Base-by-base conservation (phyloP, 345 rosid genomes). In the Psidium friedrichsthalianum region DNA sequence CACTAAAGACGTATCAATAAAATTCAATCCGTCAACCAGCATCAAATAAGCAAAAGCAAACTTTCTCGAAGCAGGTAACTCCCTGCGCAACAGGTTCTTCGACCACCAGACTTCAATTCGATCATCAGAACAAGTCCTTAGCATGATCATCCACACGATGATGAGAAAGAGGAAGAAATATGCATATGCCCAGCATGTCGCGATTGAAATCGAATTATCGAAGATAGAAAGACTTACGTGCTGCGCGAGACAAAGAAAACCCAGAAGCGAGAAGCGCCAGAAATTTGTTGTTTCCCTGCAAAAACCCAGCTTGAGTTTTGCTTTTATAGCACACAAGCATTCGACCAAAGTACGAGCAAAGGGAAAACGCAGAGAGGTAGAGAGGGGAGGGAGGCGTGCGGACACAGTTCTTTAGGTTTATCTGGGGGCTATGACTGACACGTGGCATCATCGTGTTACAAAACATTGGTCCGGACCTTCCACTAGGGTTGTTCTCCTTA, bases 141-240 rank as follows among this genome's bases (percentile, higher is more conserved):
- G 40, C 80, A 9, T 42, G 80, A 36, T 78, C 85, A 29, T 52
- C 14, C 32, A 8, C 57, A 83, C 82, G 74, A 7, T 21, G 83
- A 49, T 32, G 18, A 24, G 51, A 61, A 29, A 64, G 76, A 64
- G 42, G 42, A 7, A 49, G 40, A 20, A 78, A 51, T 21, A 36
- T 69, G 80, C 80, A 20, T 12, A 55, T 47, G 24, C 51, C n/a
- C 69, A 22, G n/a, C 15, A 59, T 36, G 44, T 47, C 32, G 29
- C 51, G 27, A 11, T 8, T 49, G 22, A 36, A 83, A 40, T 56
- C 78, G 44, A 52, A 59, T 40, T 24, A 84, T 4, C 14, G 42
- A 42, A 78, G 74, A 59, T 22, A 3, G 82, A 56, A 56, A 20
- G 90, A 83, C 87, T 88, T 86, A 88, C 90, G 82, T 88, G 86